phyloP scores from a whole-genome alignment of 768 basidiomycete genomes.

The Rhodocollybia butyracea region DNA sequence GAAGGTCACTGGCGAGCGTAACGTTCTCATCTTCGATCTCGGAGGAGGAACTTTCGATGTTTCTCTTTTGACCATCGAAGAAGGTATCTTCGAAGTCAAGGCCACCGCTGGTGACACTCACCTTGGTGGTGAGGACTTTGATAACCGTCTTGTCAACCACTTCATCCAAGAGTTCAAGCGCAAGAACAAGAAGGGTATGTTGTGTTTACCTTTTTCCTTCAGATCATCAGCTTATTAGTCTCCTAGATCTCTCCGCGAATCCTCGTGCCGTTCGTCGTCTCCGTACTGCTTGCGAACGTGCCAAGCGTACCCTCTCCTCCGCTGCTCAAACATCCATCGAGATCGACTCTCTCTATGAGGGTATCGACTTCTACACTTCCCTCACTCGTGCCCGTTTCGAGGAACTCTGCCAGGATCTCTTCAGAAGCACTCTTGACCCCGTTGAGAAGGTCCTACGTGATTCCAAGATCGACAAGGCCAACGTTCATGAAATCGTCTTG shows the following conservation, averaged over 20 bases:
- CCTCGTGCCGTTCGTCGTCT: slow-evolving; percentile 12
- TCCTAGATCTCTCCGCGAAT: slow-evolving; percentile 5
- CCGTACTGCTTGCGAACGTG: slow-evolving; percentile 10
- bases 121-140: slow-evolving; percentile 35
- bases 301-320: slow-evolving; percentile 9
- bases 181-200: slow-evolving; percentile 43
- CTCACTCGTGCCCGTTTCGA: slow-evolving; percentile 44
- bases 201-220: slow-evolving; percentile 39
- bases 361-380: slow-evolving; percentile 24
- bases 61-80: slow-evolving; percentile 64
- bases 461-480: slow-evolving; percentile 45
- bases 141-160: slow-evolving; percentile 8
- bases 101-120: slow-evolving; percentile 61
- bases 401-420: slow-evolving; percentile 8
- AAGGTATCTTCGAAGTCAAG: slow-evolving; percentile 68
- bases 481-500: slow-evolving; percentile 41
- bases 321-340: slow-evolving; percentile 34
- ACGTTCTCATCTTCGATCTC: slow-evolving; percentile 68
- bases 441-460: slow-evolving; percentile 53
- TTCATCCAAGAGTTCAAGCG: slow-evolving; percentile 40
- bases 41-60: slow-evolving; percentile 77
- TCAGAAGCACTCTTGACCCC: slow-evolving; percentile 32
- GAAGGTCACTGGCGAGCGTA: slow-evolving; percentile 52
- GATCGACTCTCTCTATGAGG: slow-evolving; percentile 53
- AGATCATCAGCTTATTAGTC: not conserved